These are phyloP conservation scores for Leersia perrieri DNA, from an alignment of 176 grass and related monocot genomes.

Conservation along the genomic window DNA sequence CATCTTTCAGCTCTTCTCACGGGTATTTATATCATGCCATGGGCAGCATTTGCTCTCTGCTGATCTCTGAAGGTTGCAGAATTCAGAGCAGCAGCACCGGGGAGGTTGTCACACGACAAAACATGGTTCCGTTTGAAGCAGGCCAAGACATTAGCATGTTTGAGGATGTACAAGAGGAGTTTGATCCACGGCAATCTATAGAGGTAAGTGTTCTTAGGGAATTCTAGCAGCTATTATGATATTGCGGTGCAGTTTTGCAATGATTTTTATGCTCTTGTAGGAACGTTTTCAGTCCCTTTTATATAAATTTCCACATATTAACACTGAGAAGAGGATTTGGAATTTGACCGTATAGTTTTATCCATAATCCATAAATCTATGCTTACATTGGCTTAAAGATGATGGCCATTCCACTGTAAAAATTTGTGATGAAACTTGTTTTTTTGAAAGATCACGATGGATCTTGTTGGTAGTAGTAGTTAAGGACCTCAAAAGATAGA, in stretches of 20 bases:
- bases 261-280: neutral
- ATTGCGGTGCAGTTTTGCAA: neutral
- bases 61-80: neutral
- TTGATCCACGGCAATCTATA: neutral
- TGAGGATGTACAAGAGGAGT: neutral
- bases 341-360: neutral
- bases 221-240: neutral
- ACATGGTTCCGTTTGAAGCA: neutral
- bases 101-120: neutral
- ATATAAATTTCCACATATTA: neutral
- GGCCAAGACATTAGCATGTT: neutral
- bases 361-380: neutral
- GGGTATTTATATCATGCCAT: constrained; percentile 37
- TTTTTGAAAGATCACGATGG: too few relatives aligned
- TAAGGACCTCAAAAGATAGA: too few relatives aligned
- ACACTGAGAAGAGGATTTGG: too few relatives aligned
- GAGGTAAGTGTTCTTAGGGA: constrained; percentile 26
- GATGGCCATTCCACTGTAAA: neutral
- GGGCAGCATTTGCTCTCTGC: neutral
- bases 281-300: neutral
- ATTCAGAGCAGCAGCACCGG: neutral
- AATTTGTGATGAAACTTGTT: neutral
- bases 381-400: neutral
- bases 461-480: too few relatives aligned
- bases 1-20: constrained; percentile 1